Evolutionary conservation across 805 yeast species (phyloP).

Genomic region (Kuraishia borneana): DNA sequence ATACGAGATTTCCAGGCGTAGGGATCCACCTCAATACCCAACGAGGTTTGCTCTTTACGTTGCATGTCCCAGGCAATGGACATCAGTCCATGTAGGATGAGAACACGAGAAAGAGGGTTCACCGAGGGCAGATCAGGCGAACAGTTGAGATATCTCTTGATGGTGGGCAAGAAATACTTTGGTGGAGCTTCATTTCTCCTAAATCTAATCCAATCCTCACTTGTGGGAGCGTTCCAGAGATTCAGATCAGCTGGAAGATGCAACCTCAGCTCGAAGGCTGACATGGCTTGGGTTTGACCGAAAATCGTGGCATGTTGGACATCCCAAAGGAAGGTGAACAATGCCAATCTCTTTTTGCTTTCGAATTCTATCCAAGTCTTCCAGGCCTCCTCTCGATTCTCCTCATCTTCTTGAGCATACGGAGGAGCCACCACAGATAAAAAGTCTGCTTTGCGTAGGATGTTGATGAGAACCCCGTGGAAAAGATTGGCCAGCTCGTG

Average conservation of each 20-base stretch:
- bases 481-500: slow-evolving; percentile 5
- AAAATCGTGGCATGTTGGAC: slow-evolving; percentile 7
- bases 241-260: slow-evolving; percentile 5
- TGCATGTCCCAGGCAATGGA: slow-evolving; percentile 6
- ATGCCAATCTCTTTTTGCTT: slow-evolving; percentile 7
- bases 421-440: slow-evolving; percentile 1
- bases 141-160: slow-evolving; percentile 5
- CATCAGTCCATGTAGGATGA: slow-evolving; percentile 7
- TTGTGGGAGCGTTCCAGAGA: slow-evolving; percentile 6
- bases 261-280: slow-evolving; percentile 7
- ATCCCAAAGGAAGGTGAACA: slow-evolving; percentile 6
- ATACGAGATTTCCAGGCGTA: slow-evolving; percentile 6
- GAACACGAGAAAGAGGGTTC: slow-evolving; percentile 4
- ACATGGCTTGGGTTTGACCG: slow-evolving; percentile 5
- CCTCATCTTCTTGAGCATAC: neutral
- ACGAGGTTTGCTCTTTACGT: slow-evolving; percentile 1
- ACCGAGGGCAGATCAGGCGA: neutral
- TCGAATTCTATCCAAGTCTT: slow-evolving; percentile 1
- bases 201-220: slow-evolving; percentile 2
- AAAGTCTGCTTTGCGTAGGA: slow-evolving; percentile 5
- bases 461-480: slow-evolving; percentile 5
- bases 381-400: neutral
- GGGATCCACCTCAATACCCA: slow-evolving; percentile 3
- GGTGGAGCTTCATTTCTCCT: slow-evolving; percentile 2
- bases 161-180: slow-evolving; percentile 2